Evolutionary conservation across 768 basidiomycete genomes (phyloP).

Genomic region (Hydnomerulius pinastri): DNA sequence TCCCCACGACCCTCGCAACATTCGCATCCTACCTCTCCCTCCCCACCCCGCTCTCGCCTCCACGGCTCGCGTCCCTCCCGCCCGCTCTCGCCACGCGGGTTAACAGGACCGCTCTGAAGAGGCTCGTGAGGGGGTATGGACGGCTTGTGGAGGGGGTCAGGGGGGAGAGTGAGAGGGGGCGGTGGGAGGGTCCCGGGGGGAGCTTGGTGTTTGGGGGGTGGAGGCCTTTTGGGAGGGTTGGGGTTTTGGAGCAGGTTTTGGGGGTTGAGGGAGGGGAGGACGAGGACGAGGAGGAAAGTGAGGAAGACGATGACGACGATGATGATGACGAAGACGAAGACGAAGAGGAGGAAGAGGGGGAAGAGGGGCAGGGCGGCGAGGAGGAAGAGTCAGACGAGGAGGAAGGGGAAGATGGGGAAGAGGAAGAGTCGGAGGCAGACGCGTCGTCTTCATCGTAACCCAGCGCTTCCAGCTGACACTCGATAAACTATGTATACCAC

Average conservation of each 20-base stretch:
- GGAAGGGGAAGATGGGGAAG: background rate
- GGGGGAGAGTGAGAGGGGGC: conserved; percentile 53
- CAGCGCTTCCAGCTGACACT: no score
- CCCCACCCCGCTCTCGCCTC: conserved; percentile 77
- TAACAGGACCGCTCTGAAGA: conserved; percentile 72
- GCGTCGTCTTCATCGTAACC: no score
- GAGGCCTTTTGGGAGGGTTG: conserved; percentile 79
- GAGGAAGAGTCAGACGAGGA: background rate
- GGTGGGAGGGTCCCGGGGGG: conserved; percentile 94
- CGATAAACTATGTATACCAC: no score
- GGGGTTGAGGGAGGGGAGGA: conserved; percentile 55
- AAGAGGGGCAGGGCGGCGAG: background rate
- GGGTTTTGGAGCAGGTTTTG: conserved; percentile 75
- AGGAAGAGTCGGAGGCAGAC: no score
- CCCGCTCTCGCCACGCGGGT: conserved; percentile 66
- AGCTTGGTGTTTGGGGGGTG: conserved; percentile 81
- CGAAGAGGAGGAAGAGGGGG: background rate
- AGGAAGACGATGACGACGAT: background rate
- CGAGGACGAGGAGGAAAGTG: background rate
- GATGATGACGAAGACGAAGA: background rate
- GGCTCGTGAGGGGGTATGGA: conserved; percentile 70
- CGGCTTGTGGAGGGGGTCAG: conserved; percentile 76
- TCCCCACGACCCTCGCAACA: conserved; percentile 60
- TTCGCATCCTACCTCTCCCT: conserved; percentile 89
- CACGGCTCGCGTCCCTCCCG: conserved; percentile 71